Percentiles rank a stretch among this genome's conserved stretches.
phyloP scores from a whole-genome alignment of 768 basidiomycete genomes.

The Leccinum sublutescens region DNA sequence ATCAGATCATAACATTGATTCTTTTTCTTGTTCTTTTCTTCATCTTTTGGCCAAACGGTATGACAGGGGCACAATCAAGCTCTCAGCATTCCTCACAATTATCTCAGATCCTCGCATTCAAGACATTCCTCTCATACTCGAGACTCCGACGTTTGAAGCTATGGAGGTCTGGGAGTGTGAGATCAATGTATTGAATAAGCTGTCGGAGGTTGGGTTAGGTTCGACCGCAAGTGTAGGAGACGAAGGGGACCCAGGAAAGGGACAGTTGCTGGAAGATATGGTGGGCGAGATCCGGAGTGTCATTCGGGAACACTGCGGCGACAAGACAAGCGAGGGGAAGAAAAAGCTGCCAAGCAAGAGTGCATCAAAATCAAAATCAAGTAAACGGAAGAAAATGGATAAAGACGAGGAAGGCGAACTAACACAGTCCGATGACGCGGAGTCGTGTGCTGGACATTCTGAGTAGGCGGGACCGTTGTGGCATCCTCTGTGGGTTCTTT shows the following conservation, averaged over 20 bases:
- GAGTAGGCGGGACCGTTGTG: neutral
- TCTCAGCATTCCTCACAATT: constrained; percentile 62
- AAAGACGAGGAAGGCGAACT: constrained; percentile 11
- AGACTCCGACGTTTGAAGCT: constrained; percentile 73
- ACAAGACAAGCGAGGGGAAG: constrained; percentile 6
- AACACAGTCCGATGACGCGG: constrained; percentile 2
- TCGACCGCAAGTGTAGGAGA: neutral
- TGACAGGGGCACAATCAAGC: constrained; percentile 63
- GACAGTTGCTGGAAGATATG: constrained; percentile 10
- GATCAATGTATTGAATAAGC: constrained; percentile 55
- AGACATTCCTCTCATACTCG: constrained; percentile 75
- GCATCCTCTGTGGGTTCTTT: neutral
- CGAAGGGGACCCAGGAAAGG: neutral
- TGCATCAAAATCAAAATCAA: constrained; percentile 3
- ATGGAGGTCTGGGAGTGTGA: constrained; percentile 73
- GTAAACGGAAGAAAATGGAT: constrained; percentile 5
- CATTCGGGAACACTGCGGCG: constrained; percentile 13
- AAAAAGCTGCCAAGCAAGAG: neutral
- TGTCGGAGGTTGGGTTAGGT: constrained; percentile 28
- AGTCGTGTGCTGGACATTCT: constrained; percentile 3
- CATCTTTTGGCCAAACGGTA: neutral
- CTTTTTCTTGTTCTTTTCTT: neutral
- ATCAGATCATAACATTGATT: neutral
- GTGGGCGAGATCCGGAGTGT: constrained; percentile 10
- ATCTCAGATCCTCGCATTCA: constrained; percentile 66